Evolutionary conservation across 176 grass and related monocot genomes (phyloP).

Genomic region (Avena insularis): DNA sequence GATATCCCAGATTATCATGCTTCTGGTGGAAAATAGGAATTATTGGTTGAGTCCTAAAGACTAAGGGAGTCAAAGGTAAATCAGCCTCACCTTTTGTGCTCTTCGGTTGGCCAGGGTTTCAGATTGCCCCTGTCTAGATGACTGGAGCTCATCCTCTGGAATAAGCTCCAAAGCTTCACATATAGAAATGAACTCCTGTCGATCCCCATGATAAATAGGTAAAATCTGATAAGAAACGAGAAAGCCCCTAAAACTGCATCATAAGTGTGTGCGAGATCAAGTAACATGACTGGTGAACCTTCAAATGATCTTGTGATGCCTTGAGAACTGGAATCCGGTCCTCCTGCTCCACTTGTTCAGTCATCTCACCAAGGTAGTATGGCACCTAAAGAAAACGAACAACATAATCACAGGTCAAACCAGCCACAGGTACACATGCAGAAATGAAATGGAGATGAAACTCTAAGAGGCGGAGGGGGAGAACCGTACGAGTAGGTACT

Average conservation of each 20-base stretch:
- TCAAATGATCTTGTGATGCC: conserved; percentile 74
- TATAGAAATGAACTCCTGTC: conserved; percentile 84
- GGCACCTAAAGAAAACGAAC: conserved; percentile 55
- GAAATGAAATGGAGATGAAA: not conserved
- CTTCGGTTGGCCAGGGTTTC: conserved; percentile 61
- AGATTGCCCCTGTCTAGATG: conserved; percentile 41
- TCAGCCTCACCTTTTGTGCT: conserved; percentile 71
- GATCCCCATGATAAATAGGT: not conserved
- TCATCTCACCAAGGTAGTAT: conserved; percentile 83
- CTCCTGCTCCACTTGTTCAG: conserved; percentile 68
- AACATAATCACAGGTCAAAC: not conserved
- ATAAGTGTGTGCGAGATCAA: not conserved
- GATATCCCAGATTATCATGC: not conserved
- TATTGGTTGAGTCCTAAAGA: not conserved
- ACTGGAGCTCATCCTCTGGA: conserved; percentile 70
- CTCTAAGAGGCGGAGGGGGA: not conserved
- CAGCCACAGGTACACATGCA: not conserved
- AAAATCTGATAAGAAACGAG: not conserved
- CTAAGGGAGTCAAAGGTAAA: not conserved
- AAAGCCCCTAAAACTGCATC: not conserved
- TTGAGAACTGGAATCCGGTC: conserved; percentile 65
- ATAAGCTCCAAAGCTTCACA: conserved; percentile 88
- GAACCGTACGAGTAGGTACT: conserved; percentile 68
- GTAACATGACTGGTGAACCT: conserved; percentile 49
- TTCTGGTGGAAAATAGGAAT: not conserved